These are phyloP conservation scores for barley (Hordeum vulgare) DNA, from an alignment of 176 grass and related monocot species.

Conservation along the genomic window MorexV3_pseudomolecules_assembly NC_058523.1:359651999-359652498, in stretches of 20 bases:
- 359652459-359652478: too few species aligned
- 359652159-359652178: neutral
- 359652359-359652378: neutral
- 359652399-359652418: neutral
- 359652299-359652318: neutral
- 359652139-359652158: neutral
- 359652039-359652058: neutral
- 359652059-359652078: neutral
- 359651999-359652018: conserved; percentile 1
- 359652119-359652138: neutral
- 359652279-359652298: neutral
- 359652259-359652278: neutral
- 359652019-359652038: neutral
- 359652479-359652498: too few species aligned
- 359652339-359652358: neutral
- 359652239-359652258: neutral
- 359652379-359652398: neutral
- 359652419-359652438: neutral
- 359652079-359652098: neutral
- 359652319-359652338: neutral
- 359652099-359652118: neutral
- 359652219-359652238: neutral
- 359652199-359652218: neutral
- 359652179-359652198: neutral
- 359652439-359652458: neutral